Conservation (phyloP, 2,329 filamentous ascomycete species). For the Pseudogymnoascus sp. region DNA sequence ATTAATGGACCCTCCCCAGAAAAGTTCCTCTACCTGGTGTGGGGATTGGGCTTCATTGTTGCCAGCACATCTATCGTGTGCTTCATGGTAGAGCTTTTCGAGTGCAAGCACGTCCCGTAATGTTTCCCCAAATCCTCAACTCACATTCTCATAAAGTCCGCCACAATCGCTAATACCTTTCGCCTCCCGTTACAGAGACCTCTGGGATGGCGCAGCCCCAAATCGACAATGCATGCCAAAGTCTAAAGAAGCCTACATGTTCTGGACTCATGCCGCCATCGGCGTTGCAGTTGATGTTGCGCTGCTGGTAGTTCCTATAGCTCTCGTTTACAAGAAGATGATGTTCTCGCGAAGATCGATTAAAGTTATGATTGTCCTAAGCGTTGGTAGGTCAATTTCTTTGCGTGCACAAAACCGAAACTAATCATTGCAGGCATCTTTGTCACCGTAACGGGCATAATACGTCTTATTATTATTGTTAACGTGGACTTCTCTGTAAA, state of each 20-base stretch:
- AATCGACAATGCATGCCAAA: conserved; percentile 24
- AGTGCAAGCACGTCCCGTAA: conserved; percentile 14
- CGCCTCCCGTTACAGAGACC: conserved; percentile 1
- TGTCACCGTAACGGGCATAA: conserved; percentile 32
- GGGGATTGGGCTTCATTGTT: conserved; percentile 9
- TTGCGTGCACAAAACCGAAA: not conserved
- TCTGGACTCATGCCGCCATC: conserved; percentile 29
- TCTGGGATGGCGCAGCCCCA: conserved; percentile 13
- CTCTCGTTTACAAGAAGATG: conserved; percentile 33
- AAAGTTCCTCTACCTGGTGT: conserved; percentile 11
- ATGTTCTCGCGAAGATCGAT: conserved; percentile 29
- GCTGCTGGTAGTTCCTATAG: conserved; percentile 32
- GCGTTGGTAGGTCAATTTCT: conserved; percentile 18
- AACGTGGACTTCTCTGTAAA: conserved; percentile 27
- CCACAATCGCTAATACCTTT: not conserved
- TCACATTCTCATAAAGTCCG: not conserved
- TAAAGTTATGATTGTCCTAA: conserved; percentile 32
- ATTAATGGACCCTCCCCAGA: not conserved
- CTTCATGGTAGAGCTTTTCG: conserved; percentile 15
- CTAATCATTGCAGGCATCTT: conserved; percentile 25
- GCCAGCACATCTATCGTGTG: conserved; percentile 11
- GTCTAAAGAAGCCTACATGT: conserved; percentile 25
- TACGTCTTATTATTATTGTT: conserved; percentile 33
- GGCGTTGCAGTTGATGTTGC: conserved; percentile 31
- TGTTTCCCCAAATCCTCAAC: not conserved